Conservation (phyloP, 257 asterid genomes). For the Salvia splendens region DNA sequence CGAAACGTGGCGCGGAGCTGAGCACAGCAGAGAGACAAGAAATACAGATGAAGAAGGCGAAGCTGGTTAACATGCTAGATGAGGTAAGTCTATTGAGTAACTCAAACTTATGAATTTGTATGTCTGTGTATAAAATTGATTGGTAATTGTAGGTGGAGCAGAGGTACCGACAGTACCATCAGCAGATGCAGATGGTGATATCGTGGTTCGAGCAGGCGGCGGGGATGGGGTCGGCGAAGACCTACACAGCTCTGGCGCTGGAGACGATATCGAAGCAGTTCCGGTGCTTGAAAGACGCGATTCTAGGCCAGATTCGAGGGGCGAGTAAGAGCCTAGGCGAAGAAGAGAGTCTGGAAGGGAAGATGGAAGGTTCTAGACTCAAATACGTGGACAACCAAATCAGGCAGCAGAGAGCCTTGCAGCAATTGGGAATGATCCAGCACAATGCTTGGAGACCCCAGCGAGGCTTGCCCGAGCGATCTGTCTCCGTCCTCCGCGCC, state of each 20-base stretch:
- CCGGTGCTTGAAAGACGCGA: slow-evolving; percentile 90
- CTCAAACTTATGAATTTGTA: no score
- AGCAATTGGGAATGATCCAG: slow-evolving; percentile 97
- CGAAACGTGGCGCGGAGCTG: slow-evolving; percentile 60
- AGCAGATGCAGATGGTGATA: slow-evolving; percentile 85
- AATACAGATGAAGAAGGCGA: slow-evolving; percentile 95
- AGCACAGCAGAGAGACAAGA: slow-evolving; percentile 84
- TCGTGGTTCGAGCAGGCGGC: slow-evolving; percentile 94
- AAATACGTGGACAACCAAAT: slow-evolving; percentile 86
- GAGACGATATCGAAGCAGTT: slow-evolving; percentile 95
- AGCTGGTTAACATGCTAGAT: slow-evolving; percentile 95
- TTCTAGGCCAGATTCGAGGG: slow-evolving; percentile 63
- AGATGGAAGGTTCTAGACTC: slow-evolving; percentile 76
- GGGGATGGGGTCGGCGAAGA: slow-evolving; percentile 77
- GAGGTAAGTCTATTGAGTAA: slow-evolving; percentile 50
- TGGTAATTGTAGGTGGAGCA: slow-evolving; percentile 70
- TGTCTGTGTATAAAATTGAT: slow-evolving; percentile 10
- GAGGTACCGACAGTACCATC: slow-evolving; percentile 92
- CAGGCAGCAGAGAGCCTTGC: slow-evolving; percentile 88
- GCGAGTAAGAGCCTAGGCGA: slow-evolving; percentile 86
- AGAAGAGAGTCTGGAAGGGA: slow-evolving; percentile 60
- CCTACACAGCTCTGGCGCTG: slow-evolving; percentile 86
- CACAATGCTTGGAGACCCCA: slow-evolving; percentile 99
- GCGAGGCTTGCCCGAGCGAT: slow-evolving; percentile 91
- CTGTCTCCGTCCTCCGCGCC: slow-evolving; percentile 94